A percentile compares a stretch with the other conserved stretches of the same genome.
Evolutionary conservation across 2,329 filamentous ascomycete species (phyloP).

Genomic region (Calonectria crousiana): DNA sequence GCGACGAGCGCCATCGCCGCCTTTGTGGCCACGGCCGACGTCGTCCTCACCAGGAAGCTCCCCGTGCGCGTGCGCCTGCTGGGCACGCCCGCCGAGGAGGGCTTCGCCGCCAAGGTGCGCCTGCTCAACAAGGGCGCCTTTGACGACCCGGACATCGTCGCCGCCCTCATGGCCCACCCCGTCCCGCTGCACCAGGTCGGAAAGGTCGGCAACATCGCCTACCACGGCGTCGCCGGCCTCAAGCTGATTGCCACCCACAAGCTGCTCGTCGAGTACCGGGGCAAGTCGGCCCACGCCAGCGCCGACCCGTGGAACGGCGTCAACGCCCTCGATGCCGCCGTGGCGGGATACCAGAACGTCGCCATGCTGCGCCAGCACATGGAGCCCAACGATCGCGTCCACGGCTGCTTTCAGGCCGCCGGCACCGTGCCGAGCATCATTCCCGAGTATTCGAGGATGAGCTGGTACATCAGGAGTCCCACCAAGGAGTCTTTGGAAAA

Average conservation of each 20-base stretch:
- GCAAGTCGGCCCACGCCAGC: constrained; percentile 48
- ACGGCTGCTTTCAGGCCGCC: background rate
- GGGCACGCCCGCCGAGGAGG: constrained; percentile 58
- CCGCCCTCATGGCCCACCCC: constrained; percentile 47
- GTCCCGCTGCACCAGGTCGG: background rate
- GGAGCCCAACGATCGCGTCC: constrained; percentile 22
- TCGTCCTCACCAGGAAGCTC: constrained; percentile 39
- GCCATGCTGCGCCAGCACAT: constrained; percentile 49
- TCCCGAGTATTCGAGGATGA: background rate
- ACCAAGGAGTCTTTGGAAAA: background rate
- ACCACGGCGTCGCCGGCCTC: constrained; percentile 2
- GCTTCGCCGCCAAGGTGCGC: constrained; percentile 54
- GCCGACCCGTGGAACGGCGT: constrained; percentile 48
- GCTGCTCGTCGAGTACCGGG: constrained; percentile 24
- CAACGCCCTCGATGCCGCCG: constrained; percentile 50
- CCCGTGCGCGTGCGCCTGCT: constrained; percentile 51
- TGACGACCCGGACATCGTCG: constrained; percentile 26
- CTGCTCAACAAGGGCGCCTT: constrained; percentile 42
- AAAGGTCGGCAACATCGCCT: background rate
- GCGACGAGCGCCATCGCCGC: constrained; percentile 53
- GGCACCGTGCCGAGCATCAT: background rate
- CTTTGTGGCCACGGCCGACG: constrained; percentile 51
- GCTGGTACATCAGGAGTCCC: background rate
- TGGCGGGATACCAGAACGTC: constrained; percentile 47
- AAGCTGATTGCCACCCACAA: background rate